A percentile compares a stretch with the other conserved stretches of the same genome.
Evolutionary conservation across 139 green algal species (phyloP).

Genomic region (Nannochloris sp.): DNA sequence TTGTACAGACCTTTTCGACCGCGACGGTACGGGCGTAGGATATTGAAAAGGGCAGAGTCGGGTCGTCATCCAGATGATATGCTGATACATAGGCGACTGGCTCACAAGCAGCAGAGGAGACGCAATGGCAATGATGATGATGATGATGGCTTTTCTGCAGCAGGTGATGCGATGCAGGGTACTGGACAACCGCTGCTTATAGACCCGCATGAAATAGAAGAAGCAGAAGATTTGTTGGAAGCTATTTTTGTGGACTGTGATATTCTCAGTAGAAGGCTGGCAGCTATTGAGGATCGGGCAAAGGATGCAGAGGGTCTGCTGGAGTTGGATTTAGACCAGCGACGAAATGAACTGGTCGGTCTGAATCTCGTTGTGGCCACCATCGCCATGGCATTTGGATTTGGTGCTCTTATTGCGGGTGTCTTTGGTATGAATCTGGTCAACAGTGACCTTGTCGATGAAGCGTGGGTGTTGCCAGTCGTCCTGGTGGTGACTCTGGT

Average conservation of each 20-base stretch:
- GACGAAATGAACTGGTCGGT: slow-evolving; percentile 37
- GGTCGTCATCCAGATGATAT: not conserved
- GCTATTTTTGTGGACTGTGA: slow-evolving; percentile 5
- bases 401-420: slow-evolving; percentile 9
- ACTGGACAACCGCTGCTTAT: not conserved
- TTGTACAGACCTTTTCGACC: too few species aligned
- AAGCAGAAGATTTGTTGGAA: slow-evolving; percentile 14
- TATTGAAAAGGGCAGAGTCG: too few species aligned
- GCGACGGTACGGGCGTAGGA: too few species aligned
- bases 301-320: slow-evolving; percentile 31
- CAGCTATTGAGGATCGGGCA: slow-evolving; percentile 19
- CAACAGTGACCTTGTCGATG: slow-evolving; percentile 14
- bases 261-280: slow-evolving; percentile 22
- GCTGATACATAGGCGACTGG: not conserved
- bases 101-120: not conserved
- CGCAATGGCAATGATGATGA: not conserved
- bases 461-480: slow-evolving; percentile 7
- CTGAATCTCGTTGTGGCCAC: slow-evolving; percentile 33
- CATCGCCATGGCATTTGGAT: slow-evolving; percentile 22
- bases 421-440: slow-evolving; percentile 33
- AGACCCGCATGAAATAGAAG: slow-evolving; percentile 11
- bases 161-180: not conserved
- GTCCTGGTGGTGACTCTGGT: slow-evolving; percentile 1
- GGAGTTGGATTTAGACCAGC: slow-evolving; percentile 35
- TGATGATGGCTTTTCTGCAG: not conserved